Base-by-base conservation (phyloP, 495 filamentous ascomycete genomes). In the Hypoxylon trugodes region DNA sequence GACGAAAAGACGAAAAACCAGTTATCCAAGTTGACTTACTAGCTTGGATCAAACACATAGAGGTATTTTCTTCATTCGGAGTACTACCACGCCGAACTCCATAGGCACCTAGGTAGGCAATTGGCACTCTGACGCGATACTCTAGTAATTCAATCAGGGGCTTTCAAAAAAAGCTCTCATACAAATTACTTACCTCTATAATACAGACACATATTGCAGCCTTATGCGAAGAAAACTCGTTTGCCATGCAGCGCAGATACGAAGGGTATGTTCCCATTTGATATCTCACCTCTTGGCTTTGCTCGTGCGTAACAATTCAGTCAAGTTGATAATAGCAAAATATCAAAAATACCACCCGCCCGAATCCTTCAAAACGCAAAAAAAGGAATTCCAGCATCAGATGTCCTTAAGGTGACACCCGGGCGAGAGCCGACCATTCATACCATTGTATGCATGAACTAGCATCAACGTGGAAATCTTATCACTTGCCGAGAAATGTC, bases 361-460 rank as follows among this genome's bases (percentile, higher is more conserved):
- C 21, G 19, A 51, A 48, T 46, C 43, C 38, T 50, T 51, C 52
- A 24, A 24, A n/a, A n/a, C n/a, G n/a, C n/a, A n/a, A n/a, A 30
- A 6, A 10, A 53, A 50, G 33, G 13, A 6, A 45, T 7, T 48
- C 10, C 32, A 38, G 26, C 28, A 42, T 48, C 49, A 61, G 52
- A 51, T 40, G 38, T 25, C 10, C 36, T 37, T 10, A 26, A 30
- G 35, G 47, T 59, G 10, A 43, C 49, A 65, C 42, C 54, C 43
- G 49, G 61, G 45, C 37, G 48, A 36, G 22, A 65, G 30, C 61
- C 61, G 36, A 53, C 53, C 61, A 65, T 54, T 59, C 53, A 58
- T n/a, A 12, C 30, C 51, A 26, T n/a, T n/a, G n/a, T n/a, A n/a
- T 40, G 52, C 61, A 52, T 52, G 2, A 33, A 13, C 18, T 48